Evolutionary conservation across 306 rosid genomes (phyloP).

Genomic region (Carpinus fangiana): DNA sequence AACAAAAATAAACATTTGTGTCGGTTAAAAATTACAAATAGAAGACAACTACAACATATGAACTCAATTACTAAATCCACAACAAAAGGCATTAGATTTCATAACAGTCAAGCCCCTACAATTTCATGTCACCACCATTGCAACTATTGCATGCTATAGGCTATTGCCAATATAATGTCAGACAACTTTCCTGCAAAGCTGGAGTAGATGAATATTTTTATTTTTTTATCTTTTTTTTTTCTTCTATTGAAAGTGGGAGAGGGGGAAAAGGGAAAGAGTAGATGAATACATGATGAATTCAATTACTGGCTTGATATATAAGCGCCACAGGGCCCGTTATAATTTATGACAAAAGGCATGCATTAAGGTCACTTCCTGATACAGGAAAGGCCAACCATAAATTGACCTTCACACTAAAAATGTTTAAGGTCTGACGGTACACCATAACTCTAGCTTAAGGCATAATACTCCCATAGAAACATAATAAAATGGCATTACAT

Average conservation of each 20-base stretch:
- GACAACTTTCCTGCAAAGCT: conserved; percentile 1
- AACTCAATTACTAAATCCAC: not conserved
- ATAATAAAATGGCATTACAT: not conserved
- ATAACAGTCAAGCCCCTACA: not conserved
- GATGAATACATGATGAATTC: not conserved
- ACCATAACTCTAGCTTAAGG: not conserved
- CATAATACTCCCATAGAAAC: not conserved
- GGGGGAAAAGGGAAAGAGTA: not conserved
- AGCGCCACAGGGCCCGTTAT: not conserved
- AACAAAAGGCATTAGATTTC: not conserved
- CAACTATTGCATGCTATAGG: not conserved
- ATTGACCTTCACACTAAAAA: not conserved
- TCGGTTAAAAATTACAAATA: not conserved
- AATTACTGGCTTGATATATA: not conserved
- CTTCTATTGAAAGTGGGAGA: no score
- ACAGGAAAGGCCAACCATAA: not conserved
- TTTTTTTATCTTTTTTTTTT: no score
- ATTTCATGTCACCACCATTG: not conserved
- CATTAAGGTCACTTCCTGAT: not conserved
- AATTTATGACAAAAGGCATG: not conserved
- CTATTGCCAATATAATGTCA: not conserved
- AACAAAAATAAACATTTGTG: not conserved
- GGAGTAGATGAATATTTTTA: not conserved
- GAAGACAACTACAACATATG: not conserved
- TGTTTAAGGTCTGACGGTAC: not conserved